Evolutionary conservation across 139 green algal genomes (phyloP), one percentile per base, ranked within the genome.

Genomic region (Cymbomonas tetramitiformis): DNA sequence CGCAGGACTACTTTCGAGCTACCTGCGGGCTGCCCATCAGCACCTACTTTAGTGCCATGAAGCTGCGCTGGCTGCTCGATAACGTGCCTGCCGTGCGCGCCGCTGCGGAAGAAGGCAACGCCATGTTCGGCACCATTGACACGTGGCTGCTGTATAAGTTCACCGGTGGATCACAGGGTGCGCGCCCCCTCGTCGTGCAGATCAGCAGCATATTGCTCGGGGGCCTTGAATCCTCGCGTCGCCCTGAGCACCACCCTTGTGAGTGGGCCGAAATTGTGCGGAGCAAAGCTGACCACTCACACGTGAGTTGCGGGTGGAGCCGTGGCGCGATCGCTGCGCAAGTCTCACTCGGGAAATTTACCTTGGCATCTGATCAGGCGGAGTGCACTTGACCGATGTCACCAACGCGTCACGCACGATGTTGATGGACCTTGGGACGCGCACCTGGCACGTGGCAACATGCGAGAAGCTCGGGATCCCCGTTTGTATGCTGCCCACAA

Each of bases 21-120:
- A 50, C 79, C 3, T 95, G 85, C 1, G 91, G 91, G 4, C 72
- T 98, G 21, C 91, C 91, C 26, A 76, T 96, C 30, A 86, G 64
- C 39, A 90, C 87, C 26, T 98, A 98, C 79, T 98, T 98, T 62
- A 85, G 73, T 5, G 84, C 82, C 2, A 79, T 89, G 63, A 98
- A 98, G 73, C 73, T 92, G 19, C 67, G 65, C 55, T 99, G 92
- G 92, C 43, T 99, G 67, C 57, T 86, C 36, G 77, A 93, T 8
- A 86, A 96, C 56, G 73, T 85, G 21, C 67, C 76, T 2, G 73
- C 51, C 38, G 87, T 95, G 54, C 26, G 39, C 3, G 32, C 67
- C 24, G 81, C 78, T 8, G 49, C 73, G 2, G 26, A 56, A 12
- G 46, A 46, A 6, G 73, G 73, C 6, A 58, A 39, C 2, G 55